Percentiles rank a stretch among this genome's conserved stretches.
Conservation (phyloP, 495 filamentous ascomycete genomes). For the Xylaria scruposa region DNA sequence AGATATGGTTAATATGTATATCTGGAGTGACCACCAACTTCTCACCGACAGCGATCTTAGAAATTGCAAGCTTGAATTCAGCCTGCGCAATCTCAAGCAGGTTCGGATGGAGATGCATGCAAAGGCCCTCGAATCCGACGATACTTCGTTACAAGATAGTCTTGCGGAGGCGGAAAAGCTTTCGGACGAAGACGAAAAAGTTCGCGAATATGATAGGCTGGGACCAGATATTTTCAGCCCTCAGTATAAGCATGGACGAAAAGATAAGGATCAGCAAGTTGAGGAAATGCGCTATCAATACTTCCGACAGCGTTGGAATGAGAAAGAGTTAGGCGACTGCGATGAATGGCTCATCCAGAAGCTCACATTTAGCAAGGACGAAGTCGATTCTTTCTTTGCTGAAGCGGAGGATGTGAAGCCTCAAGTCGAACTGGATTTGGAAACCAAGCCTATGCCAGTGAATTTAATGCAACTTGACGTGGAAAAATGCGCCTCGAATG, state of each 20-base stretch:
- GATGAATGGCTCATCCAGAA: slow-evolving; percentile 56
- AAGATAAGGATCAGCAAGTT: slow-evolving; percentile 35
- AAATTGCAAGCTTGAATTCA: slow-evolving; percentile 58
- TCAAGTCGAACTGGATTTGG: slow-evolving; percentile 1
- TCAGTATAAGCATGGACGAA: slow-evolving; percentile 25
- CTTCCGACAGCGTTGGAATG: slow-evolving; percentile 42
- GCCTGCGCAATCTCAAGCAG: slow-evolving; percentile 43
- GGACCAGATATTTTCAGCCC: slow-evolving; percentile 25
- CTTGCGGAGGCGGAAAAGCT: slow-evolving; percentile 8
- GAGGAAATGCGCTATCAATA: slow-evolving; percentile 46
- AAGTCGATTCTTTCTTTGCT: slow-evolving; percentile 40
- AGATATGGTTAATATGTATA: slow-evolving; percentile 58
- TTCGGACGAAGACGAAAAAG: neutral
- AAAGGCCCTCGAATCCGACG: slow-evolving; percentile 15
- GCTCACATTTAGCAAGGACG: slow-evolving; percentile 56
- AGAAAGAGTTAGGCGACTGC: slow-evolving; percentile 30
- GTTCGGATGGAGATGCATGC: slow-evolving; percentile 25
- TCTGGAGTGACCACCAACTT: slow-evolving; percentile 53
- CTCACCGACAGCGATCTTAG: slow-evolving; percentile 41
- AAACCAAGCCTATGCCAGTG: neutral
- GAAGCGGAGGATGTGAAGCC: neutral
- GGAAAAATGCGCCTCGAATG: neutral
- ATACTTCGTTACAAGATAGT: neutral
- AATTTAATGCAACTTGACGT: neutral
- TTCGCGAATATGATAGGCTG: slow-evolving; percentile 22